Evolutionary conservation across 768 basidiomycete genomes (phyloP), one percentile per base, ranked within the genome.

Genomic region (Mycena rosella): DNA sequence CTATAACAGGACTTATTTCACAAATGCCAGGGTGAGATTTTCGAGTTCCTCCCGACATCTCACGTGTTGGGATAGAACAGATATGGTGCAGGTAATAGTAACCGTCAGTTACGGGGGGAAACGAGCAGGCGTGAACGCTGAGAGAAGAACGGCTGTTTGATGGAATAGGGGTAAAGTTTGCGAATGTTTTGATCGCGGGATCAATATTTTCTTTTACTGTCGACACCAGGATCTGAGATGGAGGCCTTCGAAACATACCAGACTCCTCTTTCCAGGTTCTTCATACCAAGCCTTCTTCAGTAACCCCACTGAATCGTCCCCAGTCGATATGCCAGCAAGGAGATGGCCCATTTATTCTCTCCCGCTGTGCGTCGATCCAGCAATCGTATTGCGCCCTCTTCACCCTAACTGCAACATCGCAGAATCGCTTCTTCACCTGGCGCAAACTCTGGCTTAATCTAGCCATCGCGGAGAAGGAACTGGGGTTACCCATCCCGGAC

Each of bases 321-420:
- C 29, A 98, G 96, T 76, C 96, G 97, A 55, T 99, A 99, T 93
- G 98, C 98, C 22, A 97, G 95, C 85, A 96, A 96, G 79, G 96
- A 99, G 82, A 99, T 99, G 97, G 91, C 96, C 13, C 86, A 95
- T 79, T 86, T 99, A 49, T 99, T 99, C 84, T 99, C 97, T n/a
- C 88, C 93, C 40, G 90, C 91, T 56, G 97, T 96, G 75, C 66
- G 91, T 83, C 45, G 7, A 10, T 30, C 18, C 20, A 22, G 44
- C 26, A 22, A 36, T 73, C 17, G 53, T 42, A 36, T 17, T 51
- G 2, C 22, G 60, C 24, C 38, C n/a, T 32, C 29, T 52, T 5
- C 11, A 49, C 27, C 22, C 24, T 57, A 42, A 61, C 56, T 61
- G 49, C 14, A 10, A 29, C 27, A 27, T 49, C 65, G 58, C 70